Evolutionary conservation across 2,329 filamentous ascomycete species (phyloP).

Genomic region (Setomelanomma holmii): DNA sequence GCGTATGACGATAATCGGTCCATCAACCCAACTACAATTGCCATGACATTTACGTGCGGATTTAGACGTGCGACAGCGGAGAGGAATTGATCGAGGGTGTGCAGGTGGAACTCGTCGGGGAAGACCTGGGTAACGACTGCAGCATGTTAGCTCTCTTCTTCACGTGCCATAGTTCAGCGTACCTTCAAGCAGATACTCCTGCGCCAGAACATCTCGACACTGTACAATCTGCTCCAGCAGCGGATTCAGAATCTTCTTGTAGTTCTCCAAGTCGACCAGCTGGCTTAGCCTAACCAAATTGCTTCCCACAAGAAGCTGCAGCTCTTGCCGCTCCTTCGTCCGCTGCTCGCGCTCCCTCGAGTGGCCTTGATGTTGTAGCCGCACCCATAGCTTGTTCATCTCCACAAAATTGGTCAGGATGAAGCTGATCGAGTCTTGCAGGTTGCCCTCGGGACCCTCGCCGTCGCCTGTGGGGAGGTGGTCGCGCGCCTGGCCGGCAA

Average conservation of each 20-base stretch:
- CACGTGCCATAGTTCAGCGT: constrained; percentile 10
- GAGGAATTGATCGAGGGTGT: constrained; percentile 94
- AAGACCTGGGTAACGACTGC: constrained; percentile 97
- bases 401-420: constrained; percentile 98
- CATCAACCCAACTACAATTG: constrained; percentile 98
- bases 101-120: constrained; percentile 96
- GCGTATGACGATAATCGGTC: constrained; percentile 93
- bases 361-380: constrained; percentile 95
- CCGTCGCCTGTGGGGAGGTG: constrained; percentile 80
- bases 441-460: constrained; percentile 92
- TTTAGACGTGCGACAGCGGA: constrained; percentile 92
- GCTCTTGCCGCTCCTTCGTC: constrained; percentile 91
- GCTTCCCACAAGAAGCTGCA: constrained; percentile 94
- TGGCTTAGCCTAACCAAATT: constrained; percentile 96
- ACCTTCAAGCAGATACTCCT: constrained; percentile 93
- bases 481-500: constrained; percentile 93
- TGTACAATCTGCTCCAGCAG: constrained; percentile 96
- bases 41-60: constrained; percentile 96
- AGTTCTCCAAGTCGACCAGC: constrained; percentile 91
- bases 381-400: constrained; percentile 99
- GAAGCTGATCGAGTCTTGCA: constrained; percentile 98
- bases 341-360: constrained; percentile 92
- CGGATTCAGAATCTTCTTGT: constrained; percentile 90
- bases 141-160: constrained; percentile 29
- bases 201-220: constrained; percentile 93